These are phyloP conservation scores for Bacidia rubella DNA, from an alignment of 495 filamentous ascomycete genomes.

Conservation along the genomic window DNA sequence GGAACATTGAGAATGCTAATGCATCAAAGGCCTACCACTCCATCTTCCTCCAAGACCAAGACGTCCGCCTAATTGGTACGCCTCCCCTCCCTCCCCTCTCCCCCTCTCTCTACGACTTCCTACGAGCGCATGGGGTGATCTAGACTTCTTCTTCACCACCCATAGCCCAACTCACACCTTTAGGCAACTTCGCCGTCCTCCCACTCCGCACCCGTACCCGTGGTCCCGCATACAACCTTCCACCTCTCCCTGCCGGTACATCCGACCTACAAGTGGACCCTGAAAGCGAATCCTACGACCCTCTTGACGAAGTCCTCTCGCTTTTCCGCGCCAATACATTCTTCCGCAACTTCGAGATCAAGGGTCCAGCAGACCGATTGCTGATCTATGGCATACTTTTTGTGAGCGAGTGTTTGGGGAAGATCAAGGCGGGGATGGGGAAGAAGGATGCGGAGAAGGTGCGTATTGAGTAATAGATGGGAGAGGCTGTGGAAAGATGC, in stretches of 20 bases:
- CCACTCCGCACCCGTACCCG: constrained; percentile 86
- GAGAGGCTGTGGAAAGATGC: background rate
- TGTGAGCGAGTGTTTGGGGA: constrained; percentile 72
- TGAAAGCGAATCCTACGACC: constrained; percentile 81
- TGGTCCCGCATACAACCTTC: constrained; percentile 78
- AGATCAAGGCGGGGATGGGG: constrained; percentile 62
- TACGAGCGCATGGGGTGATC: too few relatives aligned
- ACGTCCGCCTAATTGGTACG: constrained; percentile 52
- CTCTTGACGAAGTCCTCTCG: constrained; percentile 80
- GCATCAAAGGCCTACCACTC: constrained; percentile 89
- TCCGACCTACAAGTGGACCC: constrained; percentile 64
- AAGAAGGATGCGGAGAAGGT: constrained; percentile 49
- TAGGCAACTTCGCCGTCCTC: constrained; percentile 89
- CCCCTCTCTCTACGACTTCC: background rate
- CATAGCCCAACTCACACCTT: too few relatives aligned
- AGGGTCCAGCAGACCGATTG: constrained; percentile 85
- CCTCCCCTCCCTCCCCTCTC: constrained; percentile 19
- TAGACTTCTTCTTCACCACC: background rate
- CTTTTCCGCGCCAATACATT: constrained; percentile 97
- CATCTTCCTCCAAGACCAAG: constrained; percentile 73
- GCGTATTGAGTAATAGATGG: constrained; percentile 3
- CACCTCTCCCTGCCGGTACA: constrained; percentile 52
- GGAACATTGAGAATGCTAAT: too few relatives aligned
- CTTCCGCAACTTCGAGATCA: constrained; percentile 99
- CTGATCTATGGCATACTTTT: constrained; percentile 95